Percentiles rank a stretch among this genome's conserved stretches.
These are phyloP conservation scores for Penicillium argentinense DNA, from an alignment of 495 filamentous ascomycete species.

Conservation along the genomic window DNA sequence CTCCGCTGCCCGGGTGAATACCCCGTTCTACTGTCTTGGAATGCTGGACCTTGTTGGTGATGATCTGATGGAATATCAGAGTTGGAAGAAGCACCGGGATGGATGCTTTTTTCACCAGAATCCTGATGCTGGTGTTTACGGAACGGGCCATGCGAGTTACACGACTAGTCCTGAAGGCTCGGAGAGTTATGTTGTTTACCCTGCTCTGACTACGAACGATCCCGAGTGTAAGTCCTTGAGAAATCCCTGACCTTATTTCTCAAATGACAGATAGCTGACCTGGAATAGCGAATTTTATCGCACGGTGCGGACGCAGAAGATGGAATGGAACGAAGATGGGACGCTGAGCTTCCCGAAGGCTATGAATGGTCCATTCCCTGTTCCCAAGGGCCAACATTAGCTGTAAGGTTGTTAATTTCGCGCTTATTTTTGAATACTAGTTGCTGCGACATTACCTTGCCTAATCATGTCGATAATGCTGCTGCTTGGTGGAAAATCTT, in stretches of 20 bases:
- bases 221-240: conserved; percentile 27
- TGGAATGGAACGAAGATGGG: conserved; percentile 38
- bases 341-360: conserved; percentile 35
- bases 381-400: conserved; percentile 15
- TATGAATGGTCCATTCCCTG: conserved; percentile 38
- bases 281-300: conserved; percentile 9
- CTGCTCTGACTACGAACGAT: conserved; percentile 37
- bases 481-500: too few species aligned
- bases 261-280: too few species aligned
- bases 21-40: conserved; percentile 43
- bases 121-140: conserved; percentile 38
- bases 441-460: too few species aligned
- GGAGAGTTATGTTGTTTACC: conserved; percentile 51
- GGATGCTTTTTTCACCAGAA: conserved; percentile 54
- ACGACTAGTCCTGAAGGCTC: conserved; percentile 43
- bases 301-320: conserved; percentile 38
- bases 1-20: conserved; percentile 46
- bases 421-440: too few species aligned
- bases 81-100: conserved; percentile 44
- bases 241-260: too few species aligned
- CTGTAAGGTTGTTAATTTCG: too few species aligned
- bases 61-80: conserved; percentile 49
- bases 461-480: too few species aligned
- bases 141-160: conserved; percentile 51
- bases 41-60: conserved; percentile 45